These are phyloP conservation scores for Diaporthe velutina DNA, from an alignment of 2,329 filamentous ascomycete genomes.

Conservation along the genomic window DNA sequence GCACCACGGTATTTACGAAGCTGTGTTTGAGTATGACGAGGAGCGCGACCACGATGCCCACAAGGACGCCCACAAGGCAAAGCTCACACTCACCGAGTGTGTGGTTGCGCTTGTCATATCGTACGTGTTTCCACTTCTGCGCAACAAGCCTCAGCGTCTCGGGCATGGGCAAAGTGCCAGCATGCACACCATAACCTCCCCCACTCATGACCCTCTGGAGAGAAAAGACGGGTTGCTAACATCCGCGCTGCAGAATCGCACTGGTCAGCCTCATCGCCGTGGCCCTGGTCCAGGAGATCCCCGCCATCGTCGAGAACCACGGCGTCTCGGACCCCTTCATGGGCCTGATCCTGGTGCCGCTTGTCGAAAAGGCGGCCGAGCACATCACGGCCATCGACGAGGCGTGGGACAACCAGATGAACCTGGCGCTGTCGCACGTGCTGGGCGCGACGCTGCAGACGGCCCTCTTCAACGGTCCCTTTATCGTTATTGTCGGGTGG, in stretches of 20 bases:
- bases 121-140: background rate
- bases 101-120: slow-evolving; percentile 66
- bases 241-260: background rate
- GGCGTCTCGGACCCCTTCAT: slow-evolving; percentile 50
- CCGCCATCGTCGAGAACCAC: slow-evolving; percentile 49
- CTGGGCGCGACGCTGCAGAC: slow-evolving; percentile 91
- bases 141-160: background rate
- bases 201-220: background rate
- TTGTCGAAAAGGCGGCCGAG: slow-evolving; percentile 89
- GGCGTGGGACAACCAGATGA: slow-evolving; percentile 86
- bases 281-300: slow-evolving; percentile 72
- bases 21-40: slow-evolving; percentile 68
- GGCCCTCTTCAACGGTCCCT: slow-evolving; percentile 86
- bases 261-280: slow-evolving; percentile 56
- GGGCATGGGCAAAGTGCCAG: background rate
- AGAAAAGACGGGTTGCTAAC: background rate
- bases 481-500: slow-evolving; percentile 89
- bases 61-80: slow-evolving; percentile 63
- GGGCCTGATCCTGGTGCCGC: slow-evolving; percentile 81
- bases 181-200: background rate
- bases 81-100: slow-evolving; percentile 73
- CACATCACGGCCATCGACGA: slow-evolving; percentile 88
- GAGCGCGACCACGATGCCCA: slow-evolving; percentile 55
- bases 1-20: slow-evolving; percentile 71
- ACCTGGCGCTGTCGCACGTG: slow-evolving; percentile 87